Evolutionary conservation across 345 rosid species (phyloP).

Genomic region (Dimocarpus longan): DNA sequence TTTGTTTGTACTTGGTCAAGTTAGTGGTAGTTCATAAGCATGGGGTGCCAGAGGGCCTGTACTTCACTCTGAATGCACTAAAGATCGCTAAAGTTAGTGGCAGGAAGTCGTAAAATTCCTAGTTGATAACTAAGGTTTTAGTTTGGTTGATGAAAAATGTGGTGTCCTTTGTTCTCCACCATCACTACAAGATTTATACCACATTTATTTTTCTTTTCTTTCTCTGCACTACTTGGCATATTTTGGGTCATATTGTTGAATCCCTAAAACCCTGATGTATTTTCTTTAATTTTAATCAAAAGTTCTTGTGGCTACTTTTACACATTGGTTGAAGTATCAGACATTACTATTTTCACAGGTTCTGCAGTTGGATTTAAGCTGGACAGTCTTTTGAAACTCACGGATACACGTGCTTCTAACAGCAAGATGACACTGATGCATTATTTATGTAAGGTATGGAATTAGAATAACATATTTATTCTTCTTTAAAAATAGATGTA

Average conservation of each 20-base stretch:
- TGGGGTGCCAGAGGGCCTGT: not conserved
- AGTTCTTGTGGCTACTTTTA: conserved; percentile 10
- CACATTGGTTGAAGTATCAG: conserved; percentile 18
- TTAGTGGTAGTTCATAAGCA: conserved; percentile 11
- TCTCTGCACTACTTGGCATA: not conserved
- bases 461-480: not conserved
- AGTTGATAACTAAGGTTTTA: conserved; percentile 1
- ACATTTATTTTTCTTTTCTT: not conserved
- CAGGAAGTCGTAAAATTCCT: too few relatives aligned
- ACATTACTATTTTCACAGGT: conserved; percentile 54
- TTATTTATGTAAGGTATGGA: conserved; percentile 89
- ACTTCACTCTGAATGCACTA: not conserved
- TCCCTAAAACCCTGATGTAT: not conserved
- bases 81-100: not conserved
- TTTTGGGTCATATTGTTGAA: not conserved
- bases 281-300: not conserved
- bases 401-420: conserved; percentile 89
- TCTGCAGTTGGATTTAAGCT: conserved; percentile 97
- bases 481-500: not conserved
- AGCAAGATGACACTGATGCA: conserved; percentile 99
- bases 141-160: not conserved
- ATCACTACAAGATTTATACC: not conserved
- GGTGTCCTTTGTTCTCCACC: not conserved
- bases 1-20: too few relatives aligned
- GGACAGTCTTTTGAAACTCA: conserved; percentile 93